These are phyloP conservation scores for Sarocladium strictum DNA, from an alignment of 2,329 filamentous ascomycete species.

Conservation along the genomic window DNA sequence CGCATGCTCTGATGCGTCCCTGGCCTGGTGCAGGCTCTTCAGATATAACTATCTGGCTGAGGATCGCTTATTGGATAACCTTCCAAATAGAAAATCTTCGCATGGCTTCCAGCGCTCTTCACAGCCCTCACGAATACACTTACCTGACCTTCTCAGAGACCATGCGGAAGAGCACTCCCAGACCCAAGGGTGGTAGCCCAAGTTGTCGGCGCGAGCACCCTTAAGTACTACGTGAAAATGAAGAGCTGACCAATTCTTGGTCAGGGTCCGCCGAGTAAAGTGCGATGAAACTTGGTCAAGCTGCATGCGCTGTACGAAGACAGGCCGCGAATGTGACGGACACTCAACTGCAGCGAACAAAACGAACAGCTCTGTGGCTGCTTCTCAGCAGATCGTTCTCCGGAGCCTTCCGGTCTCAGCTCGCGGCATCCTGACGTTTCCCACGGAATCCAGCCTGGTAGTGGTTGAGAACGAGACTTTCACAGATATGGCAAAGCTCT, in stretches of 20 bases:
- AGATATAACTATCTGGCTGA: too few species aligned
- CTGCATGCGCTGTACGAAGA: conserved; percentile 47
- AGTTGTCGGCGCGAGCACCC: not conserved
- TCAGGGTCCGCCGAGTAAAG: conserved; percentile 49
- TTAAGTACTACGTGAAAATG: too few species aligned
- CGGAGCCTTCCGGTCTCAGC: conserved; percentile 45
- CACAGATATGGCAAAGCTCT: conserved; percentile 43
- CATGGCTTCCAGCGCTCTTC: too few species aligned
- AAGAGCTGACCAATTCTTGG: too few species aligned
- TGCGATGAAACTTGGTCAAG: conserved; percentile 49
- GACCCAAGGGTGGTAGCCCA: not conserved
- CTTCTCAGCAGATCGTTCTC: conserved; percentile 39
- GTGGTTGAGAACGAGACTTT: conserved; percentile 17
- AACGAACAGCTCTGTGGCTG: too few species aligned
- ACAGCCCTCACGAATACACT: too few species aligned
- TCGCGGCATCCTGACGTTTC: conserved; percentile 35
- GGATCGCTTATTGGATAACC: too few species aligned
- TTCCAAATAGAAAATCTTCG: too few species aligned
- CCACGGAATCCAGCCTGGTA: conserved; percentile 13
- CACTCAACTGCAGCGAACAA: conserved; percentile 28
- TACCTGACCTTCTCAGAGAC: not conserved
- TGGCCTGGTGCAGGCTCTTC: not conserved
- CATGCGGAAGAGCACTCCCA: not conserved
- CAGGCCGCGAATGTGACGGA: conserved; percentile 51
- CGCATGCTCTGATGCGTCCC: not conserved